Percentiles rank a stretch among this genome's conserved stretches.
Conservation (phyloP, 2,329 filamentous ascomycete genomes). For the Aspergillus spinulosporus region DNA sequence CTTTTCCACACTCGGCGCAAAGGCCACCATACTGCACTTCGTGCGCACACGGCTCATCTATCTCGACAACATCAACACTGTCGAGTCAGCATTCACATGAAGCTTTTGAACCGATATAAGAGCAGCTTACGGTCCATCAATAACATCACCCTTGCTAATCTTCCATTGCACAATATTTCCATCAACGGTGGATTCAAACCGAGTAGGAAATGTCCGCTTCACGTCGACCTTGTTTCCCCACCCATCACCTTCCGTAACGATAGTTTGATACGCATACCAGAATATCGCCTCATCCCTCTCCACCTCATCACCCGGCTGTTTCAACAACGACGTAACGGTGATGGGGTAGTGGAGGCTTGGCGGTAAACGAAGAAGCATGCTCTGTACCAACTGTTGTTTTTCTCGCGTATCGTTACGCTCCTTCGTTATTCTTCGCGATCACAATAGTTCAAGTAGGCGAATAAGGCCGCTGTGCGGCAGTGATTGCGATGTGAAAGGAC, state of each 20-base stretch:
- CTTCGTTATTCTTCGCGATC: not conserved
- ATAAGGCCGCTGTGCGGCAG: not conserved
- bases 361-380: conserved; percentile 52
- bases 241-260: conserved; percentile 64
- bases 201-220: conserved; percentile 69
- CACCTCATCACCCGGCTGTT: conserved; percentile 71
- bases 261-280: conserved; percentile 82
- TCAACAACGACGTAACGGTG: conserved; percentile 82
- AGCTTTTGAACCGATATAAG: conserved; percentile 38
- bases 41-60: conserved; percentile 89
- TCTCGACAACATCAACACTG: conserved; percentile 64
- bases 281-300: conserved; percentile 76
- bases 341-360: conserved; percentile 82
- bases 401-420: not conserved
- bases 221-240: conserved; percentile 72
- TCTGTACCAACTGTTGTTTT: conserved; percentile 18
- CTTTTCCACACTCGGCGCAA: conserved; percentile 88
- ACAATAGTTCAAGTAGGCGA: not conserved
- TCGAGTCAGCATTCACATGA: conserved; percentile 28
- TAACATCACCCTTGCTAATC: conserved; percentile 54
- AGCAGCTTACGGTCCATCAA: conserved; percentile 39
- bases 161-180: conserved; percentile 77
- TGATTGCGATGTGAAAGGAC: conserved; percentile 8
- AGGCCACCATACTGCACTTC: conserved; percentile 88
- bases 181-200: conserved; percentile 81